Evolutionary conservation across 192 early-diverging fungal genomes (phyloP), one percentile per base, ranked within the genome.

Genomic region (Umbelopsis sp.): DNA sequence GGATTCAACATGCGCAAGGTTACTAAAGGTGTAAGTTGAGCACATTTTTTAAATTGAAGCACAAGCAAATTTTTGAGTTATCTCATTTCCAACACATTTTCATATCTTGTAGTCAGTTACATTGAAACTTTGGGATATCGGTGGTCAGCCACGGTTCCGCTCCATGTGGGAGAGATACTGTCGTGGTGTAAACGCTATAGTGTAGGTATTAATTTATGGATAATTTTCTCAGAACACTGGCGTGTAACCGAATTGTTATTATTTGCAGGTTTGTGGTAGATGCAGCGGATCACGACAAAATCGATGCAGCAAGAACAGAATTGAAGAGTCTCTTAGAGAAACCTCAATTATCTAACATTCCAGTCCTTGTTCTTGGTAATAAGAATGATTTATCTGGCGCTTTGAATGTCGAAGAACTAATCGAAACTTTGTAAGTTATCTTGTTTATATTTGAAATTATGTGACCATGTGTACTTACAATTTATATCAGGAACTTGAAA

Each of bases 81-180:
- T 52, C 25, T 25, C 21, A 22, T 21, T 52, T 52, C 51, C 25
- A 12, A 52, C 51, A 52, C 30, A 25, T 8, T 25, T 25, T 35
- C 25, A 27, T 61, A 35, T 37, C 25, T 7, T 16, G 30, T 6
- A 61, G 55, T 61, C 55, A 53, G 95, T 99, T 35, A 93, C 92
- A 16, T 98, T 99, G 95, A 98, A 98, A 78, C 81, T 99, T 68
- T 99, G 98, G 98, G 98, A 99, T 81, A 90, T 99, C 78, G 98
- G 98, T 47, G 98, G 98, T 11, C 98, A 99, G 77, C 92, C 97
- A 51, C 83, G 97, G 70, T 98, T 99, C 83, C 79, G 98, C 51
- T 94, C 91, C 80, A 99, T 98, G 97, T 99, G 98, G 91, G 90
- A 91, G 71, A 78, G 90, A 72, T 92, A 91, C 75, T 92, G 91